A percentile compares a stretch with the other conserved stretches of the same genome.
These are phyloP conservation scores for Paramecium caudatum DNA, from an alignment of 73 alveolate species.

Conservation along the genomic window DNA sequence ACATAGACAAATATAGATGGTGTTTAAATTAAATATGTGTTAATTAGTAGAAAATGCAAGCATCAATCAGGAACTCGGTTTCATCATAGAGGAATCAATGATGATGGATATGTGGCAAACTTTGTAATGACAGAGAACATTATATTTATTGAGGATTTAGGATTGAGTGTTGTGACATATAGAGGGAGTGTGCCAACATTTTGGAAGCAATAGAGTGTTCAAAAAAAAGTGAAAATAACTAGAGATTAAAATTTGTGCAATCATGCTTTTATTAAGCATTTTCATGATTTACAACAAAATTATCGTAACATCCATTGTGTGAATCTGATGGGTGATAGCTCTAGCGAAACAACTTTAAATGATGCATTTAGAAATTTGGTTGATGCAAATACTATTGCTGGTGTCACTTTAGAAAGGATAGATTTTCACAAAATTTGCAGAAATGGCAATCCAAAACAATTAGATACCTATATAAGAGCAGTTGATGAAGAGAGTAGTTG, in stretches of 20 bases:
- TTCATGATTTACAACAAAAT: constrained; percentile 83
- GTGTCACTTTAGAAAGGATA: constrained; percentile 72
- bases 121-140: constrained; percentile 95
- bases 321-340: constrained; percentile 88
- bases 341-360: constrained; percentile 88
- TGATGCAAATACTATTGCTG: constrained; percentile 45
- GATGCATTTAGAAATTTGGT: constrained; percentile 84
- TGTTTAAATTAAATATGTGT: constrained; percentile 75
- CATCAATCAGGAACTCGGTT: constrained; percentile 95
- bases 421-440: constrained; percentile 80
- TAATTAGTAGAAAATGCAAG: constrained; percentile 92
- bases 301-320: constrained; percentile 85
- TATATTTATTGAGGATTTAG: constrained; percentile 79
- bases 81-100: constrained; percentile 96
- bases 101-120: constrained; percentile 96
- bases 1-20: constrained; percentile 24
- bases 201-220: constrained; percentile 89
- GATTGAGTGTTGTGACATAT: constrained; percentile 84
- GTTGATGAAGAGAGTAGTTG: constrained; percentile 60
- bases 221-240: constrained; percentile 86
- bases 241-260: constrained; percentile 86
- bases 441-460: constrained; percentile 76
- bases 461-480: constrained; percentile 80
- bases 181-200: constrained; percentile 98
- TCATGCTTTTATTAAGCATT: constrained; percentile 91